phyloP scores from a whole-genome alignment of 257 asterid species.

The Vinca minor region DNA sequence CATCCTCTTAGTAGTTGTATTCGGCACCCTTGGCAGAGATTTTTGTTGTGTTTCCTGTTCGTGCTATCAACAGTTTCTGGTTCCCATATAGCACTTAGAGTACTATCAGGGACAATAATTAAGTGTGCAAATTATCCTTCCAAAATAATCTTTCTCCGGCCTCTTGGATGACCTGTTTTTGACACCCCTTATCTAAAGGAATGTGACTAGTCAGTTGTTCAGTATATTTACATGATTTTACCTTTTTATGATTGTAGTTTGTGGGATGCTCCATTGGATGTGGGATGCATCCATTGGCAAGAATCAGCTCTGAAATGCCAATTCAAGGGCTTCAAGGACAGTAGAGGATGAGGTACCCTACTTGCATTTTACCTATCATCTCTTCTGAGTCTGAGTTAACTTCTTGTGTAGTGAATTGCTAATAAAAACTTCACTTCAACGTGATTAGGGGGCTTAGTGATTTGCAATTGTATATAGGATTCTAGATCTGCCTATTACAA shows the following conservation, averaged over 20 bases:
- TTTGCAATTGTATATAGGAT: background rate
- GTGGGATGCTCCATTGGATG: background rate
- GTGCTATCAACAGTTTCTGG: no score
- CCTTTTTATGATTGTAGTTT: slow-evolving; percentile 6
- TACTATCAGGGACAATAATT: no score
- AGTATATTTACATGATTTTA: background rate
- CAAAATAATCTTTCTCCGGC: no score
- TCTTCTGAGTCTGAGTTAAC: slow-evolving; percentile 1
- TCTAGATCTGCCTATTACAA: background rate
- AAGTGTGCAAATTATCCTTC: no score
- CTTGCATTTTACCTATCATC: slow-evolving; percentile 5
- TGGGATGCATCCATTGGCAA: no score
- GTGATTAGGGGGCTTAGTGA: background rate
- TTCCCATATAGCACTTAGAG: no score
- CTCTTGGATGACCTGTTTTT: background rate
- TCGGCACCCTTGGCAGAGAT: no score
- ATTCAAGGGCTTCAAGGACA: background rate
- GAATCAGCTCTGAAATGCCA: background rate
- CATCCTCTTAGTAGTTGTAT: no score
- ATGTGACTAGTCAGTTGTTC: no score
- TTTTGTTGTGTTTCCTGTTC: no score
- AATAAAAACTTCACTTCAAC: background rate
- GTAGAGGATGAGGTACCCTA: background rate
- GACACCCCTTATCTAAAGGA: background rate
- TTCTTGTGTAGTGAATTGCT: background rate